These are phyloP conservation scores for Candida ovalis DNA, from an alignment of 805 yeast genomes.

Conservation along the genomic window DNA sequence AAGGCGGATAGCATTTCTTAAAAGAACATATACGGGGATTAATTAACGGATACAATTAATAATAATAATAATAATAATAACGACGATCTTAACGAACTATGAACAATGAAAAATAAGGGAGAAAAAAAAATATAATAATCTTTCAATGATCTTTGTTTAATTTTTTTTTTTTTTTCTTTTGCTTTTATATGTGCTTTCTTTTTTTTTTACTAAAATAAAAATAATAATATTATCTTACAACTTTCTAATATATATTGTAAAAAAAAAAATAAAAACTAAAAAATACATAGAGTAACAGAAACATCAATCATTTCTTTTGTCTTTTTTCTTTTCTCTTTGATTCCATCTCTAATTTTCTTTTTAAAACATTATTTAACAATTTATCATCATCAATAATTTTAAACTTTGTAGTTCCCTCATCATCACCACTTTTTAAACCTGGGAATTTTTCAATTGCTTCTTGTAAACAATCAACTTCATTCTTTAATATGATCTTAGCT, in stretches of 20 bases:
- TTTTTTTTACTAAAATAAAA: not conserved
- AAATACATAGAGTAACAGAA: not conserved
- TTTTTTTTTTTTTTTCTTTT: not conserved
- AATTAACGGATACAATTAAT: no score
- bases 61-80: not conserved
- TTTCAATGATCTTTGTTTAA: no score
- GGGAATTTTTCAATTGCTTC: conserved; percentile 30
- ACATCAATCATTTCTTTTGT: conserved; percentile 22
- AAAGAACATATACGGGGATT: no score
- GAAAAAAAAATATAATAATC: no score
- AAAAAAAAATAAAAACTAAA: not conserved
- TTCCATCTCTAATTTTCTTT: conserved; percentile 38
- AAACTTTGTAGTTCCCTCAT: conserved; percentile 28
- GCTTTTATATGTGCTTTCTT: not conserved
- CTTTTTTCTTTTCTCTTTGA: conserved; percentile 23
- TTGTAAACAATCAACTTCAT: conserved; percentile 52
- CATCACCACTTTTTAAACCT: conserved; percentile 6
- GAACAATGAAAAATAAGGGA: no score
- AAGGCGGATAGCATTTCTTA: no score
- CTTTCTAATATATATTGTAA: not conserved
- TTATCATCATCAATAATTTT: conserved; percentile 55
- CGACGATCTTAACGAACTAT: not conserved
- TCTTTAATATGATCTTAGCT: conserved; percentile 52
- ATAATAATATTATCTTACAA: not conserved
- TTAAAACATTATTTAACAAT: conserved; percentile 53